phyloP scores from a whole-genome alignment of 2,329 filamentous ascomycete genomes.

The Xylaria digitata region DNA sequence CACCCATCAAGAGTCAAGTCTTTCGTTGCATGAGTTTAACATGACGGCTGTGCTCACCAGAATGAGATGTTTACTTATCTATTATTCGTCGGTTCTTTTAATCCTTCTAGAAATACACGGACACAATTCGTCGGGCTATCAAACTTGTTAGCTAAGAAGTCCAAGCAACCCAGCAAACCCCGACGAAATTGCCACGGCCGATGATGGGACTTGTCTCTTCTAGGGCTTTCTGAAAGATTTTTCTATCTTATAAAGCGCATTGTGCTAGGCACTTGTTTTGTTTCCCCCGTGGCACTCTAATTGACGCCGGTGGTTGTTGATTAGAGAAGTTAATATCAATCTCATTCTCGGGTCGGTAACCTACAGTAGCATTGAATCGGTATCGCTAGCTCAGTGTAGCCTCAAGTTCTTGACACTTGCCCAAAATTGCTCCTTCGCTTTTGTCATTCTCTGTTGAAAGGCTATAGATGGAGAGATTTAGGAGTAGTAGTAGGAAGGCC shows the following conservation, averaged over 20 bases:
- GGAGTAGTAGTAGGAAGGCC: slow-evolving; percentile 50
- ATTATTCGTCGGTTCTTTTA: slow-evolving; percentile 51
- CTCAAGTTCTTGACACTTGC: slow-evolving; percentile 48
- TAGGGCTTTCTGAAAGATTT: slow-evolving; percentile 39
- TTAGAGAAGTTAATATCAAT: slow-evolving; percentile 49
- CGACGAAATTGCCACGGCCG: slow-evolving; percentile 44
- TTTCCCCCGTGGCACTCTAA: slow-evolving; percentile 48
- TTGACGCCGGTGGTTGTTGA: slow-evolving; percentile 49
- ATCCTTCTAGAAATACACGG: slow-evolving; percentile 50
- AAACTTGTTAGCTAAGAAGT: slow-evolving; percentile 51
- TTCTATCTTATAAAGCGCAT: slow-evolving; percentile 43
- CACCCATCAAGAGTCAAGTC: slow-evolving; percentile 41
- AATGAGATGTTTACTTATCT: slow-evolving; percentile 41
- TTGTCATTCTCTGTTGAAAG: slow-evolving; percentile 46
- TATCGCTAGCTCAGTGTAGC: slow-evolving; percentile 46
- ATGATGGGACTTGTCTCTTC: neutral
- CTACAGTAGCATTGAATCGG: slow-evolving; percentile 38
- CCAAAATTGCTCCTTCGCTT: slow-evolving; percentile 47
- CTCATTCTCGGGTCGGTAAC: slow-evolving; percentile 39
- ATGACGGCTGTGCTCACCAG: neutral
- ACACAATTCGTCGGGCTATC: slow-evolving; percentile 53
- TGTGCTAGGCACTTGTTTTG: slow-evolving; percentile 51
- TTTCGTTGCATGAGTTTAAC: neutral
- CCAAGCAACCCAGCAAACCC: slow-evolving; percentile 46
- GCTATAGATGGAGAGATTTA: slow-evolving; percentile 47